These are phyloP conservation scores for Ettlia oleoabundans DNA, from an alignment of 139 green algal genomes.

Conservation along the genomic window DNA sequence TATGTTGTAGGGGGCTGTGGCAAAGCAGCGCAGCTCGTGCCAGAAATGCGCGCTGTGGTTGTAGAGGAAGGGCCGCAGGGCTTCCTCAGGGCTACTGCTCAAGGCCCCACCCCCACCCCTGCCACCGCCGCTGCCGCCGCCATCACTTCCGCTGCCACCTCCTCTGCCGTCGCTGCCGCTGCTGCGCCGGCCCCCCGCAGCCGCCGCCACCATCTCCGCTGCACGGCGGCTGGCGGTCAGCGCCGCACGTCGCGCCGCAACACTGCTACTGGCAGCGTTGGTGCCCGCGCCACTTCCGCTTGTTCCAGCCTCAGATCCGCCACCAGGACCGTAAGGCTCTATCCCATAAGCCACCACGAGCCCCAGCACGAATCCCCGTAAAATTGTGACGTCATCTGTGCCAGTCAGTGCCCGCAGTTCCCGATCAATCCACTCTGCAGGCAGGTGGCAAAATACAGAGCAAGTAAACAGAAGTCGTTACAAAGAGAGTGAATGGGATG, in stretches of 20 bases:
- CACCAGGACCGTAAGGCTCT: no score
- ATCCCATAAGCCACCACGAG: slow-evolving; percentile 32
- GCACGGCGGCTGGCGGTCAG: neutral
- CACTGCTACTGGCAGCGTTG: neutral
- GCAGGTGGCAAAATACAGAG: no score
- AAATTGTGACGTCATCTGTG: slow-evolving; percentile 37
- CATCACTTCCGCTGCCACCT: neutral
- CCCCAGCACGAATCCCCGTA: slow-evolving; percentile 43
- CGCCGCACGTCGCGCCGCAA: neutral
- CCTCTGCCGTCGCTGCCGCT: neutral
- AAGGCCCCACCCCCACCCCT: neutral
- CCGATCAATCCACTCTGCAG: slow-evolving; percentile 41
- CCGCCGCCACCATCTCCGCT: slow-evolving; percentile 7
- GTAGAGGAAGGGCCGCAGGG: slow-evolving; percentile 41
- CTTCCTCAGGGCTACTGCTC: slow-evolving; percentile 12
- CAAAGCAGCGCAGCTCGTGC: slow-evolving; percentile 48
- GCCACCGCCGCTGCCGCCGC: neutral
- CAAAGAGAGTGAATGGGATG: no score
- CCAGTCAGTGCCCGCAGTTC: slow-evolving; percentile 51
- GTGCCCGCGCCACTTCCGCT: no score
- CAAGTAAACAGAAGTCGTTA: no score
- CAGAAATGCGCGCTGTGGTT: slow-evolving; percentile 35
- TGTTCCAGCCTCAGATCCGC: no score
- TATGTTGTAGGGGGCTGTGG: slow-evolving; percentile 3
- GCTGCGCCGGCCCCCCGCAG: neutral